Evolutionary conservation across 2,329 filamentous ascomycete genomes (phyloP), one percentile per base, ranked within the genome.

Genomic region (Aspergillus alliaceus): DNA sequence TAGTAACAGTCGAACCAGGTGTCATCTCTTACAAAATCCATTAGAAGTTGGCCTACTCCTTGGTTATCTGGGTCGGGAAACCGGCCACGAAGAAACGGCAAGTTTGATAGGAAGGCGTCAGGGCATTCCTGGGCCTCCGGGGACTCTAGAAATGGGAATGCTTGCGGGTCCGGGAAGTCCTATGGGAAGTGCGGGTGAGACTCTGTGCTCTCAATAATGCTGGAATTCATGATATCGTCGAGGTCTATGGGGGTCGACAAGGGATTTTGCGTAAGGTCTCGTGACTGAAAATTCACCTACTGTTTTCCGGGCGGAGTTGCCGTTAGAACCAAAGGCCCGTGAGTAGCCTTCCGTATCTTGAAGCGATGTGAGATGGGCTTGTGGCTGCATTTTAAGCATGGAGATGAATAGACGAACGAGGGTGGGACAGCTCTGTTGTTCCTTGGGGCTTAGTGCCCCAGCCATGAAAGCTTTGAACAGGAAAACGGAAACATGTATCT

Each of bases 401-500:
- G 32, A 31, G 20, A 63, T 56, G n/a, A 61, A 63, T 6, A 42
- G 24, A 2, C 46, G 44, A 4, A 52, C 58, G 1, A 62, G 35
- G 6, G 37, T 24, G 9, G 37, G 14, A 7, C 57, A 54, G 12
- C 39, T 48, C 12, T 31, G 31, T 29, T 53, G 34, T 27, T 60
- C 42, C 1, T 51, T 47, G 0, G 40, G n/a, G 6, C 25, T 18
- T 4, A 63, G 44, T 3, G 50, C 54, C 5, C 61, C 61, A 7
- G 56, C 52, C 3, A 40, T 47, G 18, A 42, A 15, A 1, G 60
- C 54, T 44, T 61, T 63, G 25, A 61, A 59, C 6, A 61, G 53
- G 22, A 61, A 61, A 0, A 61, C 61, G 1, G 57, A 54, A 2
- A 59, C 53, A 11, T 63, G 59, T 9, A 63, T 49, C 0, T 52